Base-by-base conservation (phyloP, 768 basidiomycete species). In the Lyophyllum shimeji region DNA sequence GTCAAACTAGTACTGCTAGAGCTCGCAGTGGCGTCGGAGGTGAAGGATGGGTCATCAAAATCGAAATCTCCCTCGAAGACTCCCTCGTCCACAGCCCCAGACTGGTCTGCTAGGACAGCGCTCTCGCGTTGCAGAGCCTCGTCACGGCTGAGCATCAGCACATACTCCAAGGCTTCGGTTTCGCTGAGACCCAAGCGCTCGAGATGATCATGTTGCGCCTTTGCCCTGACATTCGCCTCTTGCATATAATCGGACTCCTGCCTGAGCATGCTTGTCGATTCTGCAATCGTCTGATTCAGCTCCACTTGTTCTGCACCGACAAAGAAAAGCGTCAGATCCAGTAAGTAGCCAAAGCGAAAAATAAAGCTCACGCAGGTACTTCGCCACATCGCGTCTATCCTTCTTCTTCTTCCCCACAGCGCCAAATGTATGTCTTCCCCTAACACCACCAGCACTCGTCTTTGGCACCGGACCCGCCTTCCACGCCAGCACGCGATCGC, bases 61-160 rank as follows among this genome's bases (percentile, higher is more conserved):
- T 84, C 81, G 53, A 80, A 82, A 53, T 85, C 82, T 18, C 71
- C 79, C 53, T 81, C 80, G 56, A 85, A 86, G 2, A 84, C 76
- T 2, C 81, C 85, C 51, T 85, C 81, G 18, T 83, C 82, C 31
- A n/a, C 3, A 17, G 23, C 25, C 1, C 17, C 43, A 8, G 31
- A 37, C 25, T 23, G 52, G 13, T 33, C n/a, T 21, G 39, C 37
- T 23, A 53, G 57, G 50, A 55, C 54, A 55, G 52, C 61, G 51
- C 34, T 54, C 52, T 53, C 25, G 63, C 55, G 53, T 44, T 67
- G 63, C 17, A 68, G 45, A 2, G 82, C 84, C 66, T 93, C 89
- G 45, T 94, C 92, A 8, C 88, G 83, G 59, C 90, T 93, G 60
- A 93, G 78, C 90, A 93, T 93, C 45, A 94, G 67, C 0, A 85